phyloP scores from a whole-genome alignment of 495 filamentous ascomycete genomes.

The Xylaria nigripes region DNA sequence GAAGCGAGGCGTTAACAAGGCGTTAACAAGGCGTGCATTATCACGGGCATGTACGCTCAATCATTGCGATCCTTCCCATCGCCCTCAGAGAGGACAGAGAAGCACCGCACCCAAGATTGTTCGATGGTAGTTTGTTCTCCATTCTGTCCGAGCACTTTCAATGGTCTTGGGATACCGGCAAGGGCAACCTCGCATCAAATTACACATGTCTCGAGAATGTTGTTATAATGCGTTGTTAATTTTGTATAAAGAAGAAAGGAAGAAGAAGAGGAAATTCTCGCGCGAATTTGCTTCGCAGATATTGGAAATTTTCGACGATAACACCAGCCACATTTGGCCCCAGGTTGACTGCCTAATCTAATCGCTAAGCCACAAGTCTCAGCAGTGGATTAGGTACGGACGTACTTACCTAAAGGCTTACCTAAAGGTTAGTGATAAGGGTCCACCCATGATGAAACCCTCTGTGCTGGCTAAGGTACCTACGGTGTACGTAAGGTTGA shows the following conservation, averaged over 20 bases:
- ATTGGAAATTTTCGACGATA: background rate
- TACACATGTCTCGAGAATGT: conserved; percentile 42
- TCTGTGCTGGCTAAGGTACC: too few species aligned
- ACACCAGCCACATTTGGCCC: conserved; percentile 7
- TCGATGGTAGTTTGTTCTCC: conserved; percentile 41
- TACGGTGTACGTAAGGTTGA: too few species aligned
- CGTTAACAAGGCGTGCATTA: background rate
- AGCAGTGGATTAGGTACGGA: too few species aligned
- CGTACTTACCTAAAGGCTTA: too few species aligned
- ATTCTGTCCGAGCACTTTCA: conserved; percentile 42
- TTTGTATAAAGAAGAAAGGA: conserved; percentile 33
- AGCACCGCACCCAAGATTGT: conserved; percentile 54
- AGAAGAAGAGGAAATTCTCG: conserved; percentile 14
- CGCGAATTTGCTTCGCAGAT: conserved; percentile 15
- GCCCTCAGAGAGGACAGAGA: conserved; percentile 29
- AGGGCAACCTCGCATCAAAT: conserved; percentile 37
- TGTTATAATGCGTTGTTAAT: conserved; percentile 46
- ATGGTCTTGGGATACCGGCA: conserved; percentile 38
- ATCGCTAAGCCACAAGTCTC: conserved; percentile 13
- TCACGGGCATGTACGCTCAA: conserved; percentile 41
- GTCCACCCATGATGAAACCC: too few species aligned
- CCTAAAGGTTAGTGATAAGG: too few species aligned
- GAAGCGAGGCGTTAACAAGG: background rate
- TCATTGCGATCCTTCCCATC: conserved; percentile 48
- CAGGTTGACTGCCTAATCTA: background rate